Evolutionary conservation across 768 basidiomycete species (phyloP), one percentile per base, ranked within the genome.

Genomic region (Dacryopinax primogenitus): DNA sequence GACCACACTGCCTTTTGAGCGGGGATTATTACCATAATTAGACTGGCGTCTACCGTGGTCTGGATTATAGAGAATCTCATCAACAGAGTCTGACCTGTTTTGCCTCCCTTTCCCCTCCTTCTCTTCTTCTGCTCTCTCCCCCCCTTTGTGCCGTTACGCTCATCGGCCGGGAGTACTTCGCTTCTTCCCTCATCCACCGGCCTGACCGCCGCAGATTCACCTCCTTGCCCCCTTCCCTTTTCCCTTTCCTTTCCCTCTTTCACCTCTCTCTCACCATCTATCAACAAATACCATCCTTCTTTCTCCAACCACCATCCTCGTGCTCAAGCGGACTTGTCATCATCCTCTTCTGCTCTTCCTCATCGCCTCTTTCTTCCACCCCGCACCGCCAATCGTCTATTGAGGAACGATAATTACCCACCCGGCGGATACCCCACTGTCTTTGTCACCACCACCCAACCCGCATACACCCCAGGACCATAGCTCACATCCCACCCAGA

Each of bases 121-220:
- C 30, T 11, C 51, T 3, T 23, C 51, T 32, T 15, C 26, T 21
- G 51, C 13, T 21, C 30, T 3, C 18, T 3, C 26, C 51, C 30
- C 30, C 26, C 26, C 6, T 58, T 58, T 11, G 51, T 30, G 23
- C 45, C 23, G 15, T 28, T 26, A 4, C 13, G 41, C 41, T 44
- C 6, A 30, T 58, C 51, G 26, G 51, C 51, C 51, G 51, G 51
- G 13, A 28, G 13, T 21, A 58, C 51, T 58, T 58, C 51, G 51
- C 51, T 58, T 58, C 51, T 58, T 58, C 51, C 51, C 51, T 58
- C 51, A 15, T 21, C 51, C 51, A 58, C 51, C 30, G 3, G 4
- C 51, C 26, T 32, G 26, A 58, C 51, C 3, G 9, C 51, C 51
- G 13, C 51, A 3, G 12, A 11, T 39, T 30, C 51, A 11, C 26